Evolutionary conservation across 148 eudicot species (phyloP), one percentile per base, ranked within the genome.

Genomic region (Rhododendron simsii): DNA sequence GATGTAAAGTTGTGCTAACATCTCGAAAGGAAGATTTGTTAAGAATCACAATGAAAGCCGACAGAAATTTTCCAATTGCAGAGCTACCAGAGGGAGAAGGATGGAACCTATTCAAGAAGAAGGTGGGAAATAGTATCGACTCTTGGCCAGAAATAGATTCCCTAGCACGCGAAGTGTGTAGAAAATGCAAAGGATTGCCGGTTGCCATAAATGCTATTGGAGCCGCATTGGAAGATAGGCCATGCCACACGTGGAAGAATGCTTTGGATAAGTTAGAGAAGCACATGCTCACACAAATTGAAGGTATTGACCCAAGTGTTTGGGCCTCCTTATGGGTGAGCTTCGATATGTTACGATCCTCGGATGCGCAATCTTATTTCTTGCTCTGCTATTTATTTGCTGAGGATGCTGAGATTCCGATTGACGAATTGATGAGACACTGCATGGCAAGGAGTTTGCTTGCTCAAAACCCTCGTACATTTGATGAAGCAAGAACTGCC

Each of bases 111-210:
- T 84, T 84, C 55, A 73, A 51, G 81, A 75, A 51, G 69, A 14
- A 16, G 45, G 81, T 75, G 30, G 81, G 81, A 14, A 26, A 50
- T 2, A 48, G 33, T n/a, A 21, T 63, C 1, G 69, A 21, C 28
- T 21, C 69, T 63, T 3, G 6, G 28, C 16, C 20, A 8, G 45
- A 14, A 10, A 5, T 81, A 4, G 6, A 26, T 13, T 18, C 69
- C 3, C 0, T 77, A 12, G 83, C 53, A 3, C 20, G 5, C 2
- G 5, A 51, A 26, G 84, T 85, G 11, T 83, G 83, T 20, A 5
- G 74, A 7, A 59, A 85, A 65, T 85, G 86, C 18, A 73, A n/a
- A 61, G 83, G 89, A 14, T 76, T 88, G 37, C 87, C 89, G 1
- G n/a, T 88, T 0, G 83, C 86, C 0, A 86, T 88, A 20, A n/a